These are phyloP conservation scores for Scedosporium minutisporum DNA, from an alignment of 2,329 filamentous ascomycete genomes.

Conservation along the genomic window DNA sequence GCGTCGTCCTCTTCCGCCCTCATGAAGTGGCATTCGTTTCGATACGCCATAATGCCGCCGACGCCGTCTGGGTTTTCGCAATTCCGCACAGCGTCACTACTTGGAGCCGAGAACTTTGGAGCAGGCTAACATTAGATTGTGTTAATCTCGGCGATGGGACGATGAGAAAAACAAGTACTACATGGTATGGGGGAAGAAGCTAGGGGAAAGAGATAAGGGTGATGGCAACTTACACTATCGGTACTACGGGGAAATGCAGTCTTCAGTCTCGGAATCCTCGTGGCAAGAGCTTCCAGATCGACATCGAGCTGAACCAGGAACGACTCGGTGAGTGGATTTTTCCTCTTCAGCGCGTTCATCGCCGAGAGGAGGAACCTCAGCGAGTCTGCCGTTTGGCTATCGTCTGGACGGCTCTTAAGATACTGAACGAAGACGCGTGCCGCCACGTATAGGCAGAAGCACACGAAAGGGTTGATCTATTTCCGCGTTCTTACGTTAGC, in stretches of 20 bases:
- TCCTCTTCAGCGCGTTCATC: slow-evolving; percentile 79
- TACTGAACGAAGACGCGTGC: slow-evolving; percentile 93
- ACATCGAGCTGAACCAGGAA: slow-evolving; percentile 91
- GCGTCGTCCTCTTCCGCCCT: slow-evolving; percentile 29
- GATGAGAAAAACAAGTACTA: not conserved
- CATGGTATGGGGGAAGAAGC: not conserved
- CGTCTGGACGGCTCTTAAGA: slow-evolving; percentile 84
- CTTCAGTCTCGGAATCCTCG: slow-evolving; percentile 49
- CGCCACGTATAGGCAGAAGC: slow-evolving; percentile 93
- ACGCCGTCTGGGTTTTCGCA: slow-evolving; percentile 26
- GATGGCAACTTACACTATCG: slow-evolving; percentile 36
- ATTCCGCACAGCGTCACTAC: slow-evolving; percentile 1
- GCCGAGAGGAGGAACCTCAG: slow-evolving; percentile 84
- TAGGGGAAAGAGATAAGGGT: not conserved
- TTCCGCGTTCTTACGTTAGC: slow-evolving; percentile 13
- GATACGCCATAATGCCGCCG: slow-evolving; percentile 33
- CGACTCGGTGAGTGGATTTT: slow-evolving; percentile 86
- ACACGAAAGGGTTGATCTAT: slow-evolving; percentile 91
- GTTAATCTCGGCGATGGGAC: not conserved
- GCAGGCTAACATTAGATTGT: not conserved
- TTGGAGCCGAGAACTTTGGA: not conserved
- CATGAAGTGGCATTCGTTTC: slow-evolving; percentile 34
- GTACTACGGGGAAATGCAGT: slow-evolving; percentile 43
- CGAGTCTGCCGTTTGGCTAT: slow-evolving; percentile 67
- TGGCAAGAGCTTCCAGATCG: slow-evolving; percentile 67